Base-by-base conservation (phyloP, 495 filamentous ascomycete species). In the Trichocladium antarcticum region DNA sequence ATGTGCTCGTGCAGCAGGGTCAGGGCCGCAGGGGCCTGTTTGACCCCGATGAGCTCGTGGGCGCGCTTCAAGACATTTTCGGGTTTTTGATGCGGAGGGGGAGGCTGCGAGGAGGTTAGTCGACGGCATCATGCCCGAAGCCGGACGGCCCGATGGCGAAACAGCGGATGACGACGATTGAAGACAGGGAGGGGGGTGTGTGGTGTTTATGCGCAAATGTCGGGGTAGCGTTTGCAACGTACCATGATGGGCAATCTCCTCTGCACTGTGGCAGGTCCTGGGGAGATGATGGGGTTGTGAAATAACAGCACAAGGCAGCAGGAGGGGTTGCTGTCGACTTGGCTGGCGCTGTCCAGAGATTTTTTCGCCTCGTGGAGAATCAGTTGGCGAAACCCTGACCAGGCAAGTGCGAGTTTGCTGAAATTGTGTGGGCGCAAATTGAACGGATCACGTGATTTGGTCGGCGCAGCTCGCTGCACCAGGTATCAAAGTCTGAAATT, bases 11-110 rank as follows among this genome's bases (percentile, higher is more conserved):
- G 93, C 42, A 98, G 84, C 55, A 96, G 83, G 57, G 82, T 87
- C 56, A 97, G 75, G 61, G 93, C 93, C 64, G 92, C 90, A 55
- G 82, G 77, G 57, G 85, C 75, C 78, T 97, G 93, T 67, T 85
- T 84, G 61, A 98, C 92, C 58, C 87, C 92, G 73, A 96, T 93
- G 66, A 98, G 87, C 76, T 98, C 92, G 72, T 95, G 87, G 44
- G 90, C 92, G 61, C 92, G 79, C 81, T 94, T 96, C 70, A 96
- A 83, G 64, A 95, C 87, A 83, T 98, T 98, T 78, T 98, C 92
- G 62, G 92, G 93, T 68, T 92, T 94, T 60, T 87, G 88, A 69
- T 95, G 87, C 52, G 89, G 89, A 62, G 86, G 87, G 59, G 92
- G 93, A 73, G 93, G 84, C 88, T 95, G 89, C 68, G 38, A 10